Conservation (phyloP, 2,329 filamentous ascomycete species). For the Hyphodiscus sp. region DNA sequence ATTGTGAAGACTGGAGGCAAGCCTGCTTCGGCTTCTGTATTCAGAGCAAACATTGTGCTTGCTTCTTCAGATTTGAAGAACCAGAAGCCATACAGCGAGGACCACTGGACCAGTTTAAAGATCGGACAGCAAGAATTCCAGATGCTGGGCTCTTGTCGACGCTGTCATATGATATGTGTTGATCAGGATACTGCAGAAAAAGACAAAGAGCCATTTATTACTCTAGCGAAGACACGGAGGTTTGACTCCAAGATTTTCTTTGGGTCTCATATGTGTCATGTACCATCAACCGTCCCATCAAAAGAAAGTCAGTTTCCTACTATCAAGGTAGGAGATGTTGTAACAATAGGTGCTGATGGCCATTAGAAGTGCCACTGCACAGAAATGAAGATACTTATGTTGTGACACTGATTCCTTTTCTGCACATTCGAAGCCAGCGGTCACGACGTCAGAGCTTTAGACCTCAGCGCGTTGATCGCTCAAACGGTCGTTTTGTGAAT, state of each 20-base stretch:
- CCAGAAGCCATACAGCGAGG: conserved; percentile 65
- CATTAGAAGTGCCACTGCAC: background rate
- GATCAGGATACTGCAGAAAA: conserved; percentile 75
- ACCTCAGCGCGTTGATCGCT: too few relatives aligned
- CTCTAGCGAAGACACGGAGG: conserved; percentile 77
- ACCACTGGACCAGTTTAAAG: conserved; percentile 62
- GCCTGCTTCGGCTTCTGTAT: conserved; percentile 64
- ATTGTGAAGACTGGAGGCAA: conserved; percentile 60
- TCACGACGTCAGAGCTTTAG: too few relatives aligned
- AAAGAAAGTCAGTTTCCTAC: conserved; percentile 33
- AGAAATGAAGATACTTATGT: background rate
- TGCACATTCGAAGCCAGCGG: too few relatives aligned
- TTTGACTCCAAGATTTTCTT: conserved; percentile 84
- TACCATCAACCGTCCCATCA: conserved; percentile 18
- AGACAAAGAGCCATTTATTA: conserved; percentile 80
- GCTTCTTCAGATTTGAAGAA: conserved; percentile 35
- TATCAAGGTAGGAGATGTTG: conserved; percentile 44
- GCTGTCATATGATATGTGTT: conserved; percentile 96
- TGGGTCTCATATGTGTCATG: conserved; percentile 68
- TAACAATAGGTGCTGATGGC: conserved; percentile 8
- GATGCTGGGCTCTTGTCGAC: conserved; percentile 74
- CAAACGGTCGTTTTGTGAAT: too few relatives aligned
- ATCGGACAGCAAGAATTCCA: conserved; percentile 61
- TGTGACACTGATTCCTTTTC: background rate
- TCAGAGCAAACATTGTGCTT: conserved; percentile 84